These are phyloP conservation scores for Fusarium vanettenii DNA, from an alignment of 2,329 filamentous ascomycete species.

Conservation along the genomic window DNA sequence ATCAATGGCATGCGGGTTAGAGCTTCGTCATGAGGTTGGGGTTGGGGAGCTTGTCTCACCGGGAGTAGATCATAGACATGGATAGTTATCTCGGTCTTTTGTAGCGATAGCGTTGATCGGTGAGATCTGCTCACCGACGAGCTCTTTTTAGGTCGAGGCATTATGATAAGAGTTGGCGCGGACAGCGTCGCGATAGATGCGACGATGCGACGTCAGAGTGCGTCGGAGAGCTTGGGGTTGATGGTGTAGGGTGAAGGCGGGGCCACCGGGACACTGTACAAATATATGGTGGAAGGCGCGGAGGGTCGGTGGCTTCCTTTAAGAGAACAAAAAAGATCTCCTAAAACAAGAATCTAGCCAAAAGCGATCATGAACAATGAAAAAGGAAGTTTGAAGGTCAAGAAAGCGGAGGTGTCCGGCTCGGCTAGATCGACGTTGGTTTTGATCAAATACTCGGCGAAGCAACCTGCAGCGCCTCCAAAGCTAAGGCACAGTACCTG, in stretches of 20 bases:
- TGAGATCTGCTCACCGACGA: slow-evolving; percentile 56
- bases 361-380: slow-evolving; percentile 15
- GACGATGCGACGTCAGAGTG: slow-evolving; percentile 40
- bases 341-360: not conserved
- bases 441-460: slow-evolving; percentile 21
- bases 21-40: slow-evolving; percentile 9
- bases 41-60: slow-evolving; percentile 55
- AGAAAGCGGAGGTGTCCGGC: slow-evolving; percentile 25
- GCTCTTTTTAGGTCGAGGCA: slow-evolving; percentile 45
- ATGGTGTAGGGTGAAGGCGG: slow-evolving; percentile 17
- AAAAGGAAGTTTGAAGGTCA: slow-evolving; percentile 11
- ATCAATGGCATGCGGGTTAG: slow-evolving; percentile 28
- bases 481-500: slow-evolving; percentile 3
- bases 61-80: slow-evolving; percentile 83
- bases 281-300: not conserved
- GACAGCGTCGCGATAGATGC: slow-evolving; percentile 35
- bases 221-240: slow-evolving; percentile 28
- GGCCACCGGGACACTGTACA: not conserved
- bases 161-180: slow-evolving; percentile 20
- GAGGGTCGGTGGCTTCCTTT: not conserved
- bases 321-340: slow-evolving; percentile 3
- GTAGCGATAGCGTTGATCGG: slow-evolving; percentile 74
- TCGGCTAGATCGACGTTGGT: slow-evolving; percentile 7
- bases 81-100: slow-evolving; percentile 79
- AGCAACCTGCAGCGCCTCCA: slow-evolving; percentile 23